Conservation (phyloP, 2,329 filamentous ascomycete species). For the Zasmidium angulare region DNA sequence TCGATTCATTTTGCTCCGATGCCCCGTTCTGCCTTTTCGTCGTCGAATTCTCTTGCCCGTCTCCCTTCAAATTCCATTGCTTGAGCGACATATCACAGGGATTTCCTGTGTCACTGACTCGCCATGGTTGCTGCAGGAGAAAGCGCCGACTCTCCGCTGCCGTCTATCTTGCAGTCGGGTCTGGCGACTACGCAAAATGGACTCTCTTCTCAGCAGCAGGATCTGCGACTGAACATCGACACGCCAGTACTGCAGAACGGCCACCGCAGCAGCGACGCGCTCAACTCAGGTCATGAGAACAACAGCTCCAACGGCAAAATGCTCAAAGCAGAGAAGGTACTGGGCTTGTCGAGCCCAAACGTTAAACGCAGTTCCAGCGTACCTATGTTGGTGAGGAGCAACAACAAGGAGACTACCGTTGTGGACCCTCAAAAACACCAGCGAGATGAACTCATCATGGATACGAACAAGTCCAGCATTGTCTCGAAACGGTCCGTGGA, state of each 20-base stretch:
- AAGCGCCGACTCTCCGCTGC: slow-evolving; percentile 5
- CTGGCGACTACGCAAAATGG: background rate
- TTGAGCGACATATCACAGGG: slow-evolving; percentile 1
- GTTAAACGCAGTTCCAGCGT: slow-evolving; percentile 20
- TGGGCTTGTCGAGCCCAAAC: slow-evolving; percentile 11
- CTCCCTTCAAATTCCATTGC: background rate
- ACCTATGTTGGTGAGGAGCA: slow-evolving; percentile 14
- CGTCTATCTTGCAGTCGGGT: background rate
- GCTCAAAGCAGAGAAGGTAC: slow-evolving; percentile 21
- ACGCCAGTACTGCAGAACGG: background rate
- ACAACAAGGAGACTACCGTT: slow-evolving; percentile 7
- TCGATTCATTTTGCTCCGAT: background rate
- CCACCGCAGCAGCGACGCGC: background rate
- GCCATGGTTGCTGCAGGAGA: slow-evolving; percentile 2
- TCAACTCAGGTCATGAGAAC: slow-evolving; percentile 12
- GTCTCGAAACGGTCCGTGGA: slow-evolving; percentile 93
- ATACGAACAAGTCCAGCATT: slow-evolving; percentile 86
- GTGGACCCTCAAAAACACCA: slow-evolving; percentile 27
- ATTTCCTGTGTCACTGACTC: slow-evolving; percentile 1
- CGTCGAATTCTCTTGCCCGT: background rate
- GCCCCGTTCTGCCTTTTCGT: slow-evolving; percentile 6
- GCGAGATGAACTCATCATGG: slow-evolving; percentile 39
- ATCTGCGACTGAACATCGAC: background rate
- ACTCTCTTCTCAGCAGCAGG: background rate
- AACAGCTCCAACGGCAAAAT: slow-evolving; percentile 20